Conservation (phyloP, 257 asterid species). For the Apocynum venetum region DNA sequence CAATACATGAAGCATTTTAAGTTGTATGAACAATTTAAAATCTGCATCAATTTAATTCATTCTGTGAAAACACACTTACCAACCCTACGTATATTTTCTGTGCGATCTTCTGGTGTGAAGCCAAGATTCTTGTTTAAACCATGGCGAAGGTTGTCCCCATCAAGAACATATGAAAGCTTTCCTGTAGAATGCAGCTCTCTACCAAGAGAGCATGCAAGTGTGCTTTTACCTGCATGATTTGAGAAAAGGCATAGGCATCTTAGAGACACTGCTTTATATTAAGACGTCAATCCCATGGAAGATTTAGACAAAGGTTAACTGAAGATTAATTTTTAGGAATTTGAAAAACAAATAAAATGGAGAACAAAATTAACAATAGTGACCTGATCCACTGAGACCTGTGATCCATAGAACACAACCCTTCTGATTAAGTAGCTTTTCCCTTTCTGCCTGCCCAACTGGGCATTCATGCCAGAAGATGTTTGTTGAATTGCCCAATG, state of each 20-base stretch:
- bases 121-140: slow-evolving; percentile 91
- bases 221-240: slow-evolving; percentile 68
- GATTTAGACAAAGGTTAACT: not conserved
- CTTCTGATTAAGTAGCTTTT: slow-evolving; percentile 76
- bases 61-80: slow-evolving; percentile 42
- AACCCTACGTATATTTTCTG: slow-evolving; percentile 90
- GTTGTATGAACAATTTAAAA: not conserved
- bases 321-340: not conserved
- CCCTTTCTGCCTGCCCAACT: slow-evolving; percentile 71
- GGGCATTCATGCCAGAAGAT: slow-evolving; percentile 94
- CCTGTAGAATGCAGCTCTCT: slow-evolving; percentile 80
- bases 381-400: slow-evolving; percentile 98
- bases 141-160: slow-evolving; percentile 95
- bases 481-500: slow-evolving; percentile 71
- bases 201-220: slow-evolving; percentile 86
- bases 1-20: not conserved
- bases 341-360: not conserved
- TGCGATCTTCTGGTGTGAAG: slow-evolving; percentile 75
- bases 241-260: slow-evolving; percentile 10
- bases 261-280: not conserved
- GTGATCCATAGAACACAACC: slow-evolving; percentile 98
- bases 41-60: not conserved
- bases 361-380: not conserved
- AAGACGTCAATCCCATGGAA: not conserved
- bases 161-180: slow-evolving; percentile 88